Percentiles rank a stretch among this genome's conserved stretches.
Conservation (phyloP, 208 protist genomes). For the Trypanosoma congolense region DNA sequence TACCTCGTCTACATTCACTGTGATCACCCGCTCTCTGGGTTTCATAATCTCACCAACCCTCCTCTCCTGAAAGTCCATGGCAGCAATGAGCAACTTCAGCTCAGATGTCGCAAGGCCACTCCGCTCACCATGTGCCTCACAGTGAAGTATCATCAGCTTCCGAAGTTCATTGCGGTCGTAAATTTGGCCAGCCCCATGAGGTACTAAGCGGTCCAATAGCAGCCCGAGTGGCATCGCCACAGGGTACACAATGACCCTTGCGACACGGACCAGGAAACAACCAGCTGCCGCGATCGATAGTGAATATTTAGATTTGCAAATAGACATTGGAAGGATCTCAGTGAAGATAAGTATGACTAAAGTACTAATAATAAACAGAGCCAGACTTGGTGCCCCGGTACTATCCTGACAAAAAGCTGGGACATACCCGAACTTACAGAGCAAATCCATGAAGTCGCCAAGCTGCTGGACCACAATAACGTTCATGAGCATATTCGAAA, state of each 20-base stretch:
- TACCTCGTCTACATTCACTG: constrained; percentile 50
- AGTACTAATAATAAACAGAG: constrained; percentile 67
- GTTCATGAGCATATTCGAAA: constrained; percentile 87
- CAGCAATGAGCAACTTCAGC: constrained; percentile 75
- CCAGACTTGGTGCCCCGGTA: constrained; percentile 26
- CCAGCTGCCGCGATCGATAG: constrained; percentile 74
- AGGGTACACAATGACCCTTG: constrained; percentile 76
- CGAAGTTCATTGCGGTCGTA: constrained; percentile 86
- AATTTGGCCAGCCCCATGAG: constrained; percentile 65
- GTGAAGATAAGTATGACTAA: constrained; percentile 82
- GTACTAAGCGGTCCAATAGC: constrained; percentile 74
- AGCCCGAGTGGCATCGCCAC: constrained; percentile 67
- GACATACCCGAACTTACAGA: constrained; percentile 29
- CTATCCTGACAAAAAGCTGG: constrained; percentile 1
- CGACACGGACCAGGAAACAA: constrained; percentile 63
- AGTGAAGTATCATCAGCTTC: constrained; percentile 85
- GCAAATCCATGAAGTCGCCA: constrained; percentile 34
- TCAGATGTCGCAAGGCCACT: constrained; percentile 66
- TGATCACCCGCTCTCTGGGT: constrained; percentile 52
- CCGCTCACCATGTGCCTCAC: constrained; percentile 43
- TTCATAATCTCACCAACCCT: constrained; percentile 81
- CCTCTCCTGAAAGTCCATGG: constrained; percentile 87
- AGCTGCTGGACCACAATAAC: constrained; percentile 84
- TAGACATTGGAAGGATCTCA: constrained; percentile 83
- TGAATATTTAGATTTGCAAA: constrained; percentile 87